Evolutionary conservation across 108 stramenopile species (phyloP), one percentile per base, ranked within the genome.

Genomic region (Skeletonema tropicum): DNA sequence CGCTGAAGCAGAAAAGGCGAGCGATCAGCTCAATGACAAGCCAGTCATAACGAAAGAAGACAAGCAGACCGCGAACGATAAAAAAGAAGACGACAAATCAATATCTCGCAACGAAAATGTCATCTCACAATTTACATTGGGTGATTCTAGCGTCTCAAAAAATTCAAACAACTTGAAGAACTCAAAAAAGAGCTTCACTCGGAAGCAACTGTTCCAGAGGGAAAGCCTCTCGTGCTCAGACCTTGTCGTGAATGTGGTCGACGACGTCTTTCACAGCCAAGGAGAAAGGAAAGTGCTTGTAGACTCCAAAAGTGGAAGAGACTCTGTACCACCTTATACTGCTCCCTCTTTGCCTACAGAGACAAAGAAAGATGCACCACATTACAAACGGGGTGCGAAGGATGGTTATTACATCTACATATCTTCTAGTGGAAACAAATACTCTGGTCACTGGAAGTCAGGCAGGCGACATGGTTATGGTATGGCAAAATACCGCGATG

Each of bases 401-500:
- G 81, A 75, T 64, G 80, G 81, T 17, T 75, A 62, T 29, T 82
- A 71, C 70, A 57, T 57, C 5, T 82, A 82, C 59, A 66, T 33
- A 57, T 75, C 74, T 21, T 74, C 72, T 8, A 58, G 68, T 6
- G 81, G 81, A 48, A 82, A 73, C 31, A 45, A 73, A 41, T 80
- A 80, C 45, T 29, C 60, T 9, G 81, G 81, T 6, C 32, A 75
- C 61, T 82, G 74, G 70, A 71, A 71, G 35, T 49, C 57, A 62
- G 81, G 81, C 42, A 75, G 59, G 25, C 57, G 81, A 31, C 74
- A 82, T 49, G 81, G 81, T 4, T 68, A 71, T 62, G 81, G 81
- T 13, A 39, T 48, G 46, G 69, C 62, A 6, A 72, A 73, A 65
- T 82, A 82, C 30, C 70, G 60, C 33, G 66, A 82, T 31, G 81